Conservation (phyloP, 2,329 filamentous ascomycete genomes). For the Fusarium metavorans region DNA sequence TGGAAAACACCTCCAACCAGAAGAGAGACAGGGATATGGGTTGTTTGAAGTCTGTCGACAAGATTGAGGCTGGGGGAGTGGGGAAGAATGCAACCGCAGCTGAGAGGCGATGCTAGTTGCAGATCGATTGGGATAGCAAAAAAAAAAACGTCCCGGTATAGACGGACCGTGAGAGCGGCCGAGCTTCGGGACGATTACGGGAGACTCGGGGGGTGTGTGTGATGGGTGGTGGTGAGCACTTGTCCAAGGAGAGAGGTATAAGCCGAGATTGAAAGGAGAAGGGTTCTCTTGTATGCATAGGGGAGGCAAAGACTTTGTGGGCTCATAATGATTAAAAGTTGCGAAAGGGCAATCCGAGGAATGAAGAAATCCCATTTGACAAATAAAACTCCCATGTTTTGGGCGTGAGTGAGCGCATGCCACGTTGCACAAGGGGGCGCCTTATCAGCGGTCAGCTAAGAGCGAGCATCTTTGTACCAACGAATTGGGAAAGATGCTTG, state of each 20-base stretch:
- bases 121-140: constrained; percentile 16
- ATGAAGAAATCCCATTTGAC: background rate
- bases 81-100: constrained; percentile 9
- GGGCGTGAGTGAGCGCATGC: background rate
- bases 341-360: background rate
- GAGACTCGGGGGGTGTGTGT: background rate
- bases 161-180: constrained; percentile 43
- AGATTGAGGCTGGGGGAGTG: constrained; percentile 9
- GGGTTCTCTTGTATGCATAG: background rate
- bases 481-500: background rate
- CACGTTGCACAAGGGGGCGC: background rate
- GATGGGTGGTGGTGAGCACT: background rate
- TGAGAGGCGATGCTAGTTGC: constrained; percentile 7
- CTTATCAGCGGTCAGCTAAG: constrained; percentile 4
- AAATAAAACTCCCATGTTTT: background rate
- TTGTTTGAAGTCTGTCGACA: background rate
- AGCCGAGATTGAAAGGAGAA: background rate
- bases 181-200: constrained; percentile 1
- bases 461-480: background rate
- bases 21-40: constrained; percentile 24
- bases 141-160: constrained; percentile 30
- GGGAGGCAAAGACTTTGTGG: background rate
- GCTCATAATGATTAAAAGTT: background rate
- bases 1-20: background rate
- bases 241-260: background rate